These are phyloP conservation scores for Oidium heveae DNA, from an alignment of 2,329 filamentous ascomycete species.

Conservation along the genomic window DNA sequence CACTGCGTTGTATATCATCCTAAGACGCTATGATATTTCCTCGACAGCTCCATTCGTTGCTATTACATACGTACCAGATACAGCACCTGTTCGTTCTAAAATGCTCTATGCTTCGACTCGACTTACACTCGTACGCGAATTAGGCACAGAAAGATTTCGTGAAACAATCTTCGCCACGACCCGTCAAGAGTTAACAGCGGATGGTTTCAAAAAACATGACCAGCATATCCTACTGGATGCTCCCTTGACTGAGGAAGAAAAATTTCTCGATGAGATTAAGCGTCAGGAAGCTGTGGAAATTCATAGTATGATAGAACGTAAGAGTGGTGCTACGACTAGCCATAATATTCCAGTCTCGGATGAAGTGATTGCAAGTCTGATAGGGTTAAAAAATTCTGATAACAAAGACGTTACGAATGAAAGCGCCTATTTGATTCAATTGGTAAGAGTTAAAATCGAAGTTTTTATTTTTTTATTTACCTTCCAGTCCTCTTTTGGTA, in stretches of 20 bases:
- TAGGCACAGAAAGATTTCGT: constrained; percentile 55
- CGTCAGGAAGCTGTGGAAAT: constrained; percentile 50
- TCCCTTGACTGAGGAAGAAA: constrained; percentile 58
- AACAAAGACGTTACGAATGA: constrained; percentile 19
- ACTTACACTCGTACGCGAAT: constrained; percentile 47
- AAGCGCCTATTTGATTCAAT: constrained; percentile 25
- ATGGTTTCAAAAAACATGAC: constrained; percentile 50
- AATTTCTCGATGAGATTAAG: constrained; percentile 44
- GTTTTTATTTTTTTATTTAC: background rate
- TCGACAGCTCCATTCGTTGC: constrained; percentile 27
- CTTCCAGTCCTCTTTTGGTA: constrained; percentile 26
- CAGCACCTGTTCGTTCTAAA: constrained; percentile 59
- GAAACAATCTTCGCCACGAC: constrained; percentile 52
- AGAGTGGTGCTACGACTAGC: constrained; percentile 19
- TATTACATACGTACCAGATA: constrained; percentile 56
- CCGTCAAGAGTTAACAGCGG: constrained; percentile 38
- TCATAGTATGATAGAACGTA: constrained; percentile 35
- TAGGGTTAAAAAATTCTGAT: constrained; percentile 21
- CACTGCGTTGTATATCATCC: constrained; percentile 47
- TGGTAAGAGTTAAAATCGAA: constrained; percentile 23
- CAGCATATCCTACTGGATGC: constrained; percentile 37
- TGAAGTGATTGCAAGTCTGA: constrained; percentile 38
- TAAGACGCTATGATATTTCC: constrained; percentile 39
- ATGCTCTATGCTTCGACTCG: constrained; percentile 65
- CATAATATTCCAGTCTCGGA: constrained; percentile 27